Conservation (phyloP, 768 basidiomycete genomes). For the Tylopilus felleus region DNA sequence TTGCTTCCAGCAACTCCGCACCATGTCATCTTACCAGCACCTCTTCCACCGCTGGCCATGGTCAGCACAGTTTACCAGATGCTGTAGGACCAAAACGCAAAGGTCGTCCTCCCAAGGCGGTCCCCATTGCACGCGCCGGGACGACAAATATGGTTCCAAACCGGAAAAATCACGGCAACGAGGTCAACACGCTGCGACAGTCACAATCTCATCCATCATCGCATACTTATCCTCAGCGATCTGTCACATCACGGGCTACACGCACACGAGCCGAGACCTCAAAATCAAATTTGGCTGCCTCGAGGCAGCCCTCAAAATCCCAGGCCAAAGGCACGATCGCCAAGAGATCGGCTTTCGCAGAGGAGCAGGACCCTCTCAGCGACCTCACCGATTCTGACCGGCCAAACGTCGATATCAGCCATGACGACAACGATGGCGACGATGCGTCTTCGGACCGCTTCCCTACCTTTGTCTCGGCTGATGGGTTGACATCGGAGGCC, state of each 20-base stretch:
- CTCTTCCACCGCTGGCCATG: constrained; percentile 30
- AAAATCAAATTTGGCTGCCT: constrained; percentile 31
- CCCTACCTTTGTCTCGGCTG: constrained; percentile 69
- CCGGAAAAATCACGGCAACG: constrained; percentile 29
- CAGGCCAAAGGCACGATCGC: constrained; percentile 38
- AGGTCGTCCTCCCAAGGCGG: constrained; percentile 55
- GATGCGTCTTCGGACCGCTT: constrained; percentile 41
- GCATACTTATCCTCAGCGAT: constrained; percentile 17
- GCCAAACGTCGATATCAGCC: constrained; percentile 36
- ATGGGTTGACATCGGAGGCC: constrained; percentile 48
- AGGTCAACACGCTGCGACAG: constrained; percentile 33
- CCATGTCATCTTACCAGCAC: constrained; percentile 5
- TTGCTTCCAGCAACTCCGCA: constrained; percentile 28
- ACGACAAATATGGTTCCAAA: constrained; percentile 15
- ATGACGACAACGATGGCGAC: constrained; percentile 25
- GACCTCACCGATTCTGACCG: constrained; percentile 26
- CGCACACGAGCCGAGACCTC: constrained; percentile 22
- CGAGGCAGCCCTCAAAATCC: constrained; percentile 36
- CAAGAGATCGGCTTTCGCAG: constrained; percentile 20
- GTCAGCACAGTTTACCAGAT: constrained; percentile 16
- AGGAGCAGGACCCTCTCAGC: constrained; percentile 12
- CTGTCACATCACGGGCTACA: constrained; percentile 22
- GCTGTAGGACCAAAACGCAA: constrained; percentile 41
- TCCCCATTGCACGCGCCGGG: constrained; percentile 33
- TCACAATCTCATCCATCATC: constrained; percentile 36